A percentile compares a stretch with the other conserved stretches of the same genome.
Evolutionary conservation across 2,329 filamentous ascomycete species (phyloP).

Genomic region (Diaporthe batatas): DNA sequence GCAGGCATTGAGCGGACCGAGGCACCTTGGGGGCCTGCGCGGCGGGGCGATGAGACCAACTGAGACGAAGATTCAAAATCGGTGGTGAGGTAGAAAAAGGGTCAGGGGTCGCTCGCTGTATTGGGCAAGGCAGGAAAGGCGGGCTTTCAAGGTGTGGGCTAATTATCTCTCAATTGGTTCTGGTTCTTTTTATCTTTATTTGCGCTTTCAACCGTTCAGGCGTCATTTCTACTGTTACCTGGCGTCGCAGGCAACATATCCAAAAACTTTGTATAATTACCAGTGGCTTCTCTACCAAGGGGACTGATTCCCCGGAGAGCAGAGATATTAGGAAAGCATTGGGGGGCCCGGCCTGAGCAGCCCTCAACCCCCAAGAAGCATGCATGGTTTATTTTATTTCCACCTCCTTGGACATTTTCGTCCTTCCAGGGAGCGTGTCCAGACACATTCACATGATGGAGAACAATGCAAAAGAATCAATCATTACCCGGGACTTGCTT

Average conservation of each 20-base stretch:
- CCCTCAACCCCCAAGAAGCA: neutral
- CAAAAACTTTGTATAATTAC: conserved; percentile 26
- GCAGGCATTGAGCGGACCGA: conserved; percentile 3
- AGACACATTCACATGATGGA: neutral
- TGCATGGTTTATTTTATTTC: conserved; percentile 12
- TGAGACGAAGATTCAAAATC: neutral
- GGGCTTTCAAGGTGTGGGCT: neutral
- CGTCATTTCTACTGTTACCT: conserved; percentile 4
- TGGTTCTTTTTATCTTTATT: neutral
- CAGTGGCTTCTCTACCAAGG: conserved; percentile 19
- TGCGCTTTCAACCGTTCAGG: neutral
- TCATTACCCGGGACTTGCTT: neutral
- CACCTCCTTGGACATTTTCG: conserved; percentile 1
- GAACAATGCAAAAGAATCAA: neutral
- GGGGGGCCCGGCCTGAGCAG: neutral
- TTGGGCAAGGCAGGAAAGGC: conserved; percentile 5
- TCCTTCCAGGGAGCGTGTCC: neutral
- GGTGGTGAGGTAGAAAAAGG: neutral
- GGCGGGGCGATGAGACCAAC: neutral
- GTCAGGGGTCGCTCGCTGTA: neutral
- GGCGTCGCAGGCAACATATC: conserved; percentile 9
- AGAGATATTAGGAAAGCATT: neutral
- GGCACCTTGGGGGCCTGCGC: neutral
- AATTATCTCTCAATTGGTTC: conserved; percentile 24
- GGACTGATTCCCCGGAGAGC: neutral